Percentiles rank a stretch among this genome's conserved stretches.
Conservation (phyloP, 2,329 filamentous ascomycete species). For the Exophiala calicioides region DNA sequence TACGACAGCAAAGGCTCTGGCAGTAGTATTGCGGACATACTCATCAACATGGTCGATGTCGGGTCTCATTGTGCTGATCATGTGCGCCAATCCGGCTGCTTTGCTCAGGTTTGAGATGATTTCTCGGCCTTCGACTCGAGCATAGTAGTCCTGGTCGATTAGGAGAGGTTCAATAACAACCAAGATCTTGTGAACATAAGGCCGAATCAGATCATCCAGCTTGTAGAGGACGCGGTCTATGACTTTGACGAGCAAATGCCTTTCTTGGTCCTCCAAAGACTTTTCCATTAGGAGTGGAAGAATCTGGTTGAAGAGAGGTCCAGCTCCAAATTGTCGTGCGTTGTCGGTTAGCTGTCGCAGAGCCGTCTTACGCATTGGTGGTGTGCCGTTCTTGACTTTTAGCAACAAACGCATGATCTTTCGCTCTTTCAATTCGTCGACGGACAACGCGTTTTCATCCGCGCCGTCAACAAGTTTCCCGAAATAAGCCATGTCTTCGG, state of each 20-base stretch:
- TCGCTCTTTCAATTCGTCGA: conserved; percentile 94
- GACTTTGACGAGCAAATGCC: conserved; percentile 96
- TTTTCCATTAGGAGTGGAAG: conserved; percentile 97
- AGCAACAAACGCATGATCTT: conserved; percentile 97
- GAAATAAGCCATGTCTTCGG: conserved; percentile 98
- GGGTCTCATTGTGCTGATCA: conserved; percentile 99
- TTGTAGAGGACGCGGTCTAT: conserved; percentile 99
- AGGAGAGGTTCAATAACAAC: conserved; percentile 98
- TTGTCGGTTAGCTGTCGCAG: conserved; percentile 97
- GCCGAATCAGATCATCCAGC: conserved; percentile 91
- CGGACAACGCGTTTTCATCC: conserved; percentile 86
- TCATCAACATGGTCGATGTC: conserved; percentile 99
- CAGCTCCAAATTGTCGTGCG: conserved; percentile 91
- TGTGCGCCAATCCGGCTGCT: conserved; percentile 92
- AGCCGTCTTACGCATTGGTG: conserved; percentile 97
- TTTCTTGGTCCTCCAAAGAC: conserved; percentile 94
- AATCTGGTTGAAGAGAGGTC: conserved; percentile 94
- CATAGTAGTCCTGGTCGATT: conserved; percentile 99
- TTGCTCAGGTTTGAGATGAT: conserved; percentile 98
- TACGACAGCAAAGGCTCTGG: conserved; percentile 93
- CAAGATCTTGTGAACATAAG: conserved; percentile 96
- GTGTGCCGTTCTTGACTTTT: conserved; percentile 99
- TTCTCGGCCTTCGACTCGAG: conserved; percentile 94
- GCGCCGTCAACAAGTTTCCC: conserved; percentile 93
- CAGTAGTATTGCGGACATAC: conserved; percentile 97